Percentiles rank a stretch among this genome's conserved stretches.
Conservation (phyloP, 2,329 filamentous ascomycete genomes). For the Aspergillus brunneoviolaceus region DNA sequence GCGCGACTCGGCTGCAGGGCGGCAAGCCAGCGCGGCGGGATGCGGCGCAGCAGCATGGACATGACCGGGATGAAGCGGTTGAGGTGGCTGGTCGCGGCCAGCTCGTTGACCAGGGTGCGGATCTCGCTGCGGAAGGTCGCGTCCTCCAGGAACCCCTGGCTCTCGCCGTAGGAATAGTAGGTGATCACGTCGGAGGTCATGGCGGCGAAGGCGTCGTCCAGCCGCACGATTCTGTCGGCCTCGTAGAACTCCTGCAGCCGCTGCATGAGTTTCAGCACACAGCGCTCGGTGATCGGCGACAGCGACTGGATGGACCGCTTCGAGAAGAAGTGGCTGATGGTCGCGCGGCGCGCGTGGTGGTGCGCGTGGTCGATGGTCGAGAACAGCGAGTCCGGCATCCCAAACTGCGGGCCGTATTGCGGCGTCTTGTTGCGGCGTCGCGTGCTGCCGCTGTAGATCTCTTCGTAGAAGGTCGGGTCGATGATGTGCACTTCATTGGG, state of each 20-base stretch:
- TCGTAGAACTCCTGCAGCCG: constrained; percentile 17
- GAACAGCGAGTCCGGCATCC: constrained; percentile 20
- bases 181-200: constrained; percentile 39
- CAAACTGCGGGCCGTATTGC: constrained; percentile 13
- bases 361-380: constrained; percentile 41
- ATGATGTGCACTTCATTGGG: constrained; percentile 39
- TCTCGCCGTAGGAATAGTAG: constrained; percentile 40
- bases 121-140: constrained; percentile 24
- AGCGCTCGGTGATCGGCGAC: constrained; percentile 36
- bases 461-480: constrained; percentile 35
- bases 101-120: not conserved
- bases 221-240: constrained; percentile 6
- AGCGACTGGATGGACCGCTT: constrained; percentile 37
- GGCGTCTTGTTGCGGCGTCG: constrained; percentile 26
- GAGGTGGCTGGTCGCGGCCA: constrained; percentile 26
- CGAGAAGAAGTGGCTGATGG: constrained; percentile 49
- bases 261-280: constrained; percentile 16
- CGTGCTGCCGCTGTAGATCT: constrained; percentile 28
- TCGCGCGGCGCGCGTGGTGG: constrained; percentile 43
- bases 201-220: constrained; percentile 23
- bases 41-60: constrained; percentile 4
- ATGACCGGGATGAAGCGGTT: constrained; percentile 20
- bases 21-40: constrained; percentile 14
- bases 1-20: constrained; percentile 10
- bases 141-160: constrained; percentile 31